Base-by-base conservation (phyloP, 768 basidiomycete genomes). In the Xerocomus spinulosus region DNA sequence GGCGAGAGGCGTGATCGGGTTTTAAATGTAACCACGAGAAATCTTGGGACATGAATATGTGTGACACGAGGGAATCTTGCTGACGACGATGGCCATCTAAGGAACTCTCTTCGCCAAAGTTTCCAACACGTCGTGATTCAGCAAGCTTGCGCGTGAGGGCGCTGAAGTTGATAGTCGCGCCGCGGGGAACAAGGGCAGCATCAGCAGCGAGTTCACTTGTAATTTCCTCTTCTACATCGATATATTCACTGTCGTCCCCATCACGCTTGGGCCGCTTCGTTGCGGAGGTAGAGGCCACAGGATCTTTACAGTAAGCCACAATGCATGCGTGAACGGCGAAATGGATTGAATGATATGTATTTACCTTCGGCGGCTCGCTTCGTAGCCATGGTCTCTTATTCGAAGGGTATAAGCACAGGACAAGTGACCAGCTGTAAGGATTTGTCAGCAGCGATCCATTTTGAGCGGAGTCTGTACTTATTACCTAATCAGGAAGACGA, bases 1-100 rank as follows among this genome's bases (percentile, higher is more conserved):
- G 96, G 38, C 96, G 82, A 5, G 90, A 86, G 26, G 82, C 75
- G 65, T 99, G 96, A 70, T 99, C 96, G 2, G 79, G 72, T 66
- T 97, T 96, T 46, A 99, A 72, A 57, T 86, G 82, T 34, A 96
- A 73, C 77, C 81, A 87, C 3, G 87, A 85, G 59, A 90, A 93
- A 67, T 94, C 92, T 60, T 85, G 86, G 46, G 86, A 78, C 73
- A 79, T 81, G 67, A 92, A 90, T 28, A 91, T 87, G 56, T 88
- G 81, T 9, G 88, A 90, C 25, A 90, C 83, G 2, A 89, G 76
- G 29, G 69, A 77, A 59, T 88, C 82, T 63, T 90, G 87, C 47
- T 85, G 83, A 35, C 80, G 76, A 35, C 86, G 79, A 60, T 88
- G 85, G 10, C 73, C 70, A 53, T 82, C 79, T 47, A 87, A 68